Evolutionary conservation across 2,329 filamentous ascomycete species (phyloP), one percentile per base, ranked within the genome.

Genomic region (Phyllosticta paracitricarpa): DNA sequence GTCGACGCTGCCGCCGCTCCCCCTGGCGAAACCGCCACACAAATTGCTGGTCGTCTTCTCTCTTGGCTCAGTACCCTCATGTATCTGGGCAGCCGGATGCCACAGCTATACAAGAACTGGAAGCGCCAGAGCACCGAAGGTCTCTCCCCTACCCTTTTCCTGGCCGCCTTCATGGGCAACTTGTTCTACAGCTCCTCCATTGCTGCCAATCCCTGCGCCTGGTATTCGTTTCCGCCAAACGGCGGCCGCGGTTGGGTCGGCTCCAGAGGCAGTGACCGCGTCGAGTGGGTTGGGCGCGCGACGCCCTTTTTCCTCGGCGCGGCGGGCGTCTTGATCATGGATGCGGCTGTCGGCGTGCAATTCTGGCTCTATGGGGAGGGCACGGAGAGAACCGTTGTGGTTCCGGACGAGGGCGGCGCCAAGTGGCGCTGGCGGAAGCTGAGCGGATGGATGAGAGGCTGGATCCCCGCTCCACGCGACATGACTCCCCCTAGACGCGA

Each of bases 31-130:
- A 66, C 66, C 61, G 64, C 65, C 58, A 66, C 67, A n/a, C 69
- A 66, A 60, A 62, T 54, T 63, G 67, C 66, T 72, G 86, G 59
- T 14, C 69, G 68, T 56, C 69, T 70, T 58, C 70, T 67, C 51
- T 68, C 74, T 63, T 74, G 73, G 56, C 72, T 72, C 51, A 75
- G 72, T n/a, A 73, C 75, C 55, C 71, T 70, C 54, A 71, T 66
- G 56, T 72, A 67, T 59, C 71, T 66, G 4, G 70, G 71, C 52
- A 68, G 73, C 48, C 68, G 67, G 59, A 67, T 66, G 64, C 85
- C 85, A 0, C 85, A 88, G 68, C 78, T 88, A 48, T 82, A 84
- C 75, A 85, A 86, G 67, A 88, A 88, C 72, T 82, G 83, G 68
- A 67, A 75, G 57, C 82, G 84, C 56, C 82, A 82, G 68, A 86